Evolutionary conservation across 2,329 filamentous ascomycete genomes (phyloP).

Genomic region (Geosmithia flava): DNA sequence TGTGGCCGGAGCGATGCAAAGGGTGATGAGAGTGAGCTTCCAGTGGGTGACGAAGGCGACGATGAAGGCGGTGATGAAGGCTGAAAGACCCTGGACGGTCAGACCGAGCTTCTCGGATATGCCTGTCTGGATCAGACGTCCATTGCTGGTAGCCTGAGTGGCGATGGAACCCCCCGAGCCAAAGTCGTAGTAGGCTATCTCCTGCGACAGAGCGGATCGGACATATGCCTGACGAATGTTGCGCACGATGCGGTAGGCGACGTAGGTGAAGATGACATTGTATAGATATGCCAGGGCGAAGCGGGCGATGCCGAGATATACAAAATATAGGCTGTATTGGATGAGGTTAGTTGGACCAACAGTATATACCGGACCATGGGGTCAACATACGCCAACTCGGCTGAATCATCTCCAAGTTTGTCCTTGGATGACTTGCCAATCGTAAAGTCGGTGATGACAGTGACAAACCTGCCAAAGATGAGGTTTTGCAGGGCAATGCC

Average conservation of each 20-base stretch:
- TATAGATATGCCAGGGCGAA: constrained; percentile 8
- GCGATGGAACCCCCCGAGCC: constrained; percentile 20
- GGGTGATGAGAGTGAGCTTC: constrained; percentile 20
- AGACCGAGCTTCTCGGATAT: constrained; percentile 19
- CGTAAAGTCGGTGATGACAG: constrained; percentile 17
- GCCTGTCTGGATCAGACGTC: constrained; percentile 20
- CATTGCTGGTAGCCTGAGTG: constrained; percentile 25
- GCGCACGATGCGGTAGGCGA: constrained; percentile 20
- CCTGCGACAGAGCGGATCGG: constrained; percentile 29
- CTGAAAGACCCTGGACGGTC: constrained; percentile 16
- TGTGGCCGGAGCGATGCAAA: constrained; percentile 5
- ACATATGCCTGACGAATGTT: constrained; percentile 31
- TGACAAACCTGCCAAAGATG: constrained; percentile 3
- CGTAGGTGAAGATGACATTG: constrained; percentile 2
- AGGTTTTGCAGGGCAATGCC: constrained; percentile 3
- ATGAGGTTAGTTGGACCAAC: not conserved
- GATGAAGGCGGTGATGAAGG: constrained; percentile 18
- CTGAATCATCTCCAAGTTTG: constrained; percentile 16
- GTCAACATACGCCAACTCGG: constrained; percentile 15
- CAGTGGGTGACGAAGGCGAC: constrained; percentile 19
- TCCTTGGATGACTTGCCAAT: constrained; percentile 10
- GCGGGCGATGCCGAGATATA: constrained; percentile 13
- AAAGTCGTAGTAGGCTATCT: constrained; percentile 30
- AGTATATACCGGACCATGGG: constrained; percentile 2
- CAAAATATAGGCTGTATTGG: constrained; percentile 10